Percentiles rank a stretch among this genome's conserved stretches.
Conservation (phyloP, 108 stramenopile species). For the Mediolabrus comicus region DNA sequence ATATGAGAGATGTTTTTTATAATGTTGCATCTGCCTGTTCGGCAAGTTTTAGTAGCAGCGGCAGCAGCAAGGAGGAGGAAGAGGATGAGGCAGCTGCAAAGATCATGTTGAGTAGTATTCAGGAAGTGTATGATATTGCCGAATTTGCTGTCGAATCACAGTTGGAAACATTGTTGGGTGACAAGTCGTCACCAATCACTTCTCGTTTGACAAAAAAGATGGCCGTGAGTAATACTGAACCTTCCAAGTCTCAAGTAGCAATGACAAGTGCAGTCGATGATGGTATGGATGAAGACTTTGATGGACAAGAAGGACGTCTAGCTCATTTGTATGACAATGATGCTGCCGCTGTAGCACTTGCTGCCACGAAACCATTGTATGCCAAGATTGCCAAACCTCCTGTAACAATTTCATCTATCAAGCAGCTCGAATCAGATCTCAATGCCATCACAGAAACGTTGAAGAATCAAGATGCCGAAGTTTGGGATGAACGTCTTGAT, state of each 20-base stretch:
- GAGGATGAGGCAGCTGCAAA: neutral
- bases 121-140: conserved; percentile 18
- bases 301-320: conserved; percentile 1
- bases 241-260: neutral
- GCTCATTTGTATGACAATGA: neutral
- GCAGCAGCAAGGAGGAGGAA: neutral
- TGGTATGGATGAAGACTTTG: conserved; percentile 7
- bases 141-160: conserved; percentile 39
- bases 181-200: conserved; percentile 17
- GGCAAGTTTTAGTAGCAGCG: neutral
- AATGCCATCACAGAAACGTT: conserved; percentile 21
- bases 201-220: conserved; percentile 5
- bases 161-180: conserved; percentile 38
- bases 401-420: neutral
- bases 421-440: conserved; percentile 33
- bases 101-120: conserved; percentile 9
- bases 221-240: neutral
- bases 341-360: too few species aligned
- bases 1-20: conserved; percentile 29
- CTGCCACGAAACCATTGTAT: conserved; percentile 35
- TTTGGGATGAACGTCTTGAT: conserved; percentile 42
- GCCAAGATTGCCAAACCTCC: conserved; percentile 23
- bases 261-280: neutral
- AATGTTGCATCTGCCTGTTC: conserved; percentile 19
- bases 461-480: conserved; percentile 28